These are phyloP conservation scores for Ogataea sp. DNA, from an alignment of 805 yeast genomes.

Conservation along the genomic window DNA sequence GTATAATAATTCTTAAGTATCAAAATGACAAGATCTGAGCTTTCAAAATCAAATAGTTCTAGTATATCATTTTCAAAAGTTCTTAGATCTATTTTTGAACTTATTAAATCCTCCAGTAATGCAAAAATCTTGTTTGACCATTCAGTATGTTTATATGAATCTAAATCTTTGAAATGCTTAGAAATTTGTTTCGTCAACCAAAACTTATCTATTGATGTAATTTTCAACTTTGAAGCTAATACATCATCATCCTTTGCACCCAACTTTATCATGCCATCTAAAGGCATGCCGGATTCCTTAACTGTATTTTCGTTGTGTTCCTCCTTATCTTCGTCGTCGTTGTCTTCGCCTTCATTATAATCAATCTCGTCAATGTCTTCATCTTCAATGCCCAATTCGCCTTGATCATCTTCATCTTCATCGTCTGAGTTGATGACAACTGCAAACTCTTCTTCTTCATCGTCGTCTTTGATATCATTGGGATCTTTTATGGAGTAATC, in stretches of 20 bases:
- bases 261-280: constrained; percentile 4
- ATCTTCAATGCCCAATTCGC: constrained; percentile 18
- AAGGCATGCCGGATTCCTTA: too few relatives aligned
- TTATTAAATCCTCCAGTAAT: constrained; percentile 27
- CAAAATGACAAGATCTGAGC: constrained; percentile 38
- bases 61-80: constrained; percentile 48
- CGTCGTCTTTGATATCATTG: constrained; percentile 37
- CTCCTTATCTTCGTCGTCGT: constrained; percentile 15
- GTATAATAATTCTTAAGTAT: constrained; percentile 36
- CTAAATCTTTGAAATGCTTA: constrained; percentile 21
- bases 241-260: neutral
- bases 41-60: constrained; percentile 43
- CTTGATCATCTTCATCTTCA: constrained; percentile 22
- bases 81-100: constrained; percentile 24
- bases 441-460: constrained; percentile 16
- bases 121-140: constrained; percentile 31
- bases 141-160: constrained; percentile 29
- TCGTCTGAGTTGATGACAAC: constrained; percentile 5
- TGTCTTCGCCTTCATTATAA: constrained; percentile 21
- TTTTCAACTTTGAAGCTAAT: constrained; percentile 7
- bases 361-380: constrained; percentile 24
- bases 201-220: constrained; percentile 24
- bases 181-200: constrained; percentile 50
- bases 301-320: constrained; percentile 14
- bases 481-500: constrained; percentile 31